Percentiles rank a stretch among this genome's conserved stretches.
These are phyloP conservation scores for Melanogaster broomeanus DNA, from an alignment of 768 basidiomycete genomes.

Conservation along the genomic window DNA sequence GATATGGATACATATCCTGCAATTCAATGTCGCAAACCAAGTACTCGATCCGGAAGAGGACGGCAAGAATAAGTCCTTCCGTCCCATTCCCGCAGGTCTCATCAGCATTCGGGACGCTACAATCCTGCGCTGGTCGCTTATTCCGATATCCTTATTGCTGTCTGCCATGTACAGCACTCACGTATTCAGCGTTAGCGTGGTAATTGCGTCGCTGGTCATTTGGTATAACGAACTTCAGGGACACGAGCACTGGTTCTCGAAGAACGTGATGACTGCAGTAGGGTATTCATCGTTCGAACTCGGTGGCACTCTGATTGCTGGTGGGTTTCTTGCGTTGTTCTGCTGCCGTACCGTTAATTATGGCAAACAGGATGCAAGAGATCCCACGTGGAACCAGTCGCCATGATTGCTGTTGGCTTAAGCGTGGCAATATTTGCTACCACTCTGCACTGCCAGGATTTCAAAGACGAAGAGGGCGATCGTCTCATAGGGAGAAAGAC, in stretches of 20 bases:
- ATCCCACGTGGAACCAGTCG: too few relatives aligned
- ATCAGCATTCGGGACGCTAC: conserved; percentile 34
- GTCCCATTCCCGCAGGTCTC: conserved; percentile 44
- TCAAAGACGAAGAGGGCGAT: conserved; percentile 43
- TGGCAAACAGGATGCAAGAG: conserved; percentile 13
- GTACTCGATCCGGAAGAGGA: conserved; percentile 40
- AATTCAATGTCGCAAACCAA: conserved; percentile 43
- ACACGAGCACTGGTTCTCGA: conserved; percentile 27
- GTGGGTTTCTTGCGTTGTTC: conserved; percentile 17
- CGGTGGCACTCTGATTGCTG: conserved; percentile 35
- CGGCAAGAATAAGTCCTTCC: conserved; percentile 39
- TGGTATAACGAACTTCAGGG: conserved; percentile 38
- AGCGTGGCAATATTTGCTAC: conserved; percentile 31
- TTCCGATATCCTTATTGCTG: conserved; percentile 31
- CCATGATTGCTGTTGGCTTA: conserved; percentile 13
- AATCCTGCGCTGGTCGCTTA: conserved; percentile 37
- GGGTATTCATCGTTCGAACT: conserved; percentile 35
- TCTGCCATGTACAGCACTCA: conserved; percentile 31
- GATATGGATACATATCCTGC: conserved; percentile 46
- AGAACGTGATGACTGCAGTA: conserved; percentile 32
- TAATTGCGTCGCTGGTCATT: conserved; percentile 19
- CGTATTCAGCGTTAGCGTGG: conserved; percentile 31
- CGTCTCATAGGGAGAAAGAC: conserved; percentile 35
- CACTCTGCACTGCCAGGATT: conserved; percentile 34
- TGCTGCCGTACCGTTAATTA: neutral